Percentiles rank a stretch among this genome's conserved stretches.
These are phyloP conservation scores for Angophora floribunda DNA, from an alignment of 345 rosid genomes.

Conservation along the genomic window DNA sequence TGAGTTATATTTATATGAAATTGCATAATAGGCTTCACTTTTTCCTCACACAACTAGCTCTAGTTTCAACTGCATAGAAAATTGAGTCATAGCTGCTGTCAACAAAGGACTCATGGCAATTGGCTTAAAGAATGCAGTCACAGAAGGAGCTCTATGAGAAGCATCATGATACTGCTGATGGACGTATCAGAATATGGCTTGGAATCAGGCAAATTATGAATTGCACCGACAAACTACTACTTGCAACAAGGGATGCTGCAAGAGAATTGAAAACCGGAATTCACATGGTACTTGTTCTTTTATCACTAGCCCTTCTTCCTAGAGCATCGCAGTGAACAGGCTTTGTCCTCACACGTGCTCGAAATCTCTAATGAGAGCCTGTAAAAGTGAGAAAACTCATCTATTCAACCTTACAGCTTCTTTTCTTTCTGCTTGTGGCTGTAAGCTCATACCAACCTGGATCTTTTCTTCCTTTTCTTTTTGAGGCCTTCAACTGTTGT, in stretches of 20 bases:
- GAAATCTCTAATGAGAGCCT: neutral
- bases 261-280: conserved; percentile 58
- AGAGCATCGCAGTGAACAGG: neutral
- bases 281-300: conserved; percentile 39
- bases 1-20: neutral
- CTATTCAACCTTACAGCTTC: neutral
- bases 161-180: conserved; percentile 58
- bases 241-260: conserved; percentile 46
- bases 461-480: neutral
- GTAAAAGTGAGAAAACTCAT: neutral
- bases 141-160: conserved; percentile 52
- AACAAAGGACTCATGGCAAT: neutral
- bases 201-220: conserved; percentile 68
- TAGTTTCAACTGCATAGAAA: neutral
- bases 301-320: neutral
- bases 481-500: neutral
- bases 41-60: neutral
- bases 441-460: neutral
- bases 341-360: neutral
- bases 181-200: conserved; percentile 57
- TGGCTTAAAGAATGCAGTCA: conserved; percentile 27
- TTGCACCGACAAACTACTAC: conserved; percentile 44
- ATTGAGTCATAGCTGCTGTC: neutral
- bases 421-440: neutral
- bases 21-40: neutral